Conservation (phyloP, 345 rosid genomes). For the Durio zibethinus region DNA sequence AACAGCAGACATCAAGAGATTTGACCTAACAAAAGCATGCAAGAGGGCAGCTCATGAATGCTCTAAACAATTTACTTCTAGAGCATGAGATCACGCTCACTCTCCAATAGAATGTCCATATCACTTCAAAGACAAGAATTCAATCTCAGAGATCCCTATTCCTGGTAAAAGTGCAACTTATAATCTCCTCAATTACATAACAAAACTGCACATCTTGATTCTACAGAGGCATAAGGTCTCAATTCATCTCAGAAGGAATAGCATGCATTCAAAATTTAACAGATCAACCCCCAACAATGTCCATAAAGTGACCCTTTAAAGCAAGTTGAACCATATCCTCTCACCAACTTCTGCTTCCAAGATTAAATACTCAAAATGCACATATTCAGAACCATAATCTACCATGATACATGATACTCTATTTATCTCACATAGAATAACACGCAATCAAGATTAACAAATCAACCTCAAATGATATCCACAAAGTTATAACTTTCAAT, state of each 20-base stretch:
- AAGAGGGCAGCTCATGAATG: background rate
- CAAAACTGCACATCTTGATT: slow-evolving; percentile 10
- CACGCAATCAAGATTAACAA: background rate
- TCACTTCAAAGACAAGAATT: background rate
- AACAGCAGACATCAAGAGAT: background rate
- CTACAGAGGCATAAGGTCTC: background rate
- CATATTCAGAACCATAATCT: background rate
- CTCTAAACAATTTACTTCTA: background rate
- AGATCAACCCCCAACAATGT: background rate
- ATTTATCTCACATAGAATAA: background rate
- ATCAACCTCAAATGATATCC: background rate
- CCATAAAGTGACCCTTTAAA: background rate
- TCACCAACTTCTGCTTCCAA: background rate
- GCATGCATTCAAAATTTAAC: background rate
- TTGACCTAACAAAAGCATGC: background rate
- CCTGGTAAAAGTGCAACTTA: background rate
- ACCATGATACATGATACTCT: background rate
- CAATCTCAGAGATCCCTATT: background rate
- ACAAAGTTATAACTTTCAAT: background rate
- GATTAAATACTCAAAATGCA: background rate
- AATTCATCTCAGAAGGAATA: background rate
- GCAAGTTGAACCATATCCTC: background rate
- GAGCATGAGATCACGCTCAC: background rate
- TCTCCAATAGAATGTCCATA: background rate
- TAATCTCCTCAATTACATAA: background rate